A percentile compares a stretch with the other conserved stretches of the same genome.
These are phyloP conservation scores for Helicocarpus griseus DNA, from an alignment of 2,329 filamentous ascomycete species.

Conservation along the genomic window DNA sequence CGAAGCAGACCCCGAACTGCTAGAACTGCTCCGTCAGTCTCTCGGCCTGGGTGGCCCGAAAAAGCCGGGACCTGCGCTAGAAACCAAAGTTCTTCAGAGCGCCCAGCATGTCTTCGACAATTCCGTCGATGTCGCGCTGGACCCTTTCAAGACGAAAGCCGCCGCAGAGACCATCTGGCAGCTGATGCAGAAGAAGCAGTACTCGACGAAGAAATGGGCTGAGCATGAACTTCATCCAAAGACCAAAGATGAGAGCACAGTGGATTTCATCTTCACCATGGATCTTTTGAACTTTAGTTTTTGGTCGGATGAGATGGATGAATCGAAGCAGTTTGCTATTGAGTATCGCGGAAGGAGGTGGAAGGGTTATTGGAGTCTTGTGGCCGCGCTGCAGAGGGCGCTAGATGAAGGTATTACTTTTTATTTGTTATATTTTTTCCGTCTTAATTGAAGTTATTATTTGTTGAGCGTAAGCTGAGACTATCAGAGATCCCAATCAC, in stretches of 20 bases:
- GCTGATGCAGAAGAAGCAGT: conserved; percentile 74
- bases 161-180: conserved; percentile 71
- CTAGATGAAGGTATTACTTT: conserved; percentile 64
- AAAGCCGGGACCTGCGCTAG: conserved; percentile 48
- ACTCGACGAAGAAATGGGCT: conserved; percentile 78
- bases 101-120: conserved; percentile 88
- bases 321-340: conserved; percentile 64
- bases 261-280: conserved; percentile 95
- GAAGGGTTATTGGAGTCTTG: conserved; percentile 94
- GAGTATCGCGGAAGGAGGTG: conserved; percentile 71
- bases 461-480: conserved; percentile 8
- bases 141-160: conserved; percentile 69
- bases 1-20: conserved; percentile 77
- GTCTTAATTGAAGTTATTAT: background rate
- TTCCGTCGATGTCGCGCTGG: conserved; percentile 81
- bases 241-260: conserved; percentile 64
- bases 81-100: conserved; percentile 71
- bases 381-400: conserved; percentile 76
- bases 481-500: conserved; percentile 72
- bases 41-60: conserved; percentile 53
- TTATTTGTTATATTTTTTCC: background rate
- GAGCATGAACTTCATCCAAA: conserved; percentile 85
- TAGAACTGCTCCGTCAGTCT: conserved; percentile 75
- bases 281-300: conserved; percentile 95
- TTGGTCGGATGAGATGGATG: conserved; percentile 66